Percentiles rank a stretch among this genome's conserved stretches.
Evolutionary conservation across 2,329 filamentous ascomycete species (phyloP).

Genomic region (Lachnellula hyalina): DNA sequence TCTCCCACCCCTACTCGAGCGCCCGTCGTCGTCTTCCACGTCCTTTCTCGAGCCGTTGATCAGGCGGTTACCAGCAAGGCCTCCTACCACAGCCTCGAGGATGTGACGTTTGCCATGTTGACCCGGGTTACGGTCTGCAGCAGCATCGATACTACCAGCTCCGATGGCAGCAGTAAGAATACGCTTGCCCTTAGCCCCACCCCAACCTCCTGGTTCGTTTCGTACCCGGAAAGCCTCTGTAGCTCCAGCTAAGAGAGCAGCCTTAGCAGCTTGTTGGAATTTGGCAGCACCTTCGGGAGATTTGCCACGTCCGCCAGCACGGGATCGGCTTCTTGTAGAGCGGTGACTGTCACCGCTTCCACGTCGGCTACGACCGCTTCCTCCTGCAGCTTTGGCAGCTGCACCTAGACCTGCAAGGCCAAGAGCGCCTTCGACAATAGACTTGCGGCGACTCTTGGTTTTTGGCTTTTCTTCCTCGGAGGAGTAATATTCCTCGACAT

Average conservation of each 20-base stretch:
- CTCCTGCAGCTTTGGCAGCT: slow-evolving; percentile 55
- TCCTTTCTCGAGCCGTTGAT: slow-evolving; percentile 72
- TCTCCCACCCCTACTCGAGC: slow-evolving; percentile 58
- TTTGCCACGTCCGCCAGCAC: slow-evolving; percentile 43
- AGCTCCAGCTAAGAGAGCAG: slow-evolving; percentile 82
- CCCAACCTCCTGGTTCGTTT: slow-evolving; percentile 85
- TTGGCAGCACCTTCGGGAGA: slow-evolving; percentile 51
- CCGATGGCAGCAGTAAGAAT: slow-evolving; percentile 81
- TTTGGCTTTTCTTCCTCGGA: slow-evolving; percentile 48
- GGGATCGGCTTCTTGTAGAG: slow-evolving; percentile 41
- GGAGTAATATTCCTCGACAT: slow-evolving; percentile 49
- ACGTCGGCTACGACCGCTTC: slow-evolving; percentile 36
- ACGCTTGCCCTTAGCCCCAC: slow-evolving; percentile 85
- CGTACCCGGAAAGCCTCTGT: slow-evolving; percentile 87
- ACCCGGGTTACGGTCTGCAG: slow-evolving; percentile 58
- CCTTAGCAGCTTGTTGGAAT: slow-evolving; percentile 82
- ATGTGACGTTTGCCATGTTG: slow-evolving; percentile 79
- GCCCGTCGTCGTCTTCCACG: slow-evolving; percentile 41
- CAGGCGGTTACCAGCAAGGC: slow-evolving; percentile 77
- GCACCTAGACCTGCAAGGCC: slow-evolving; percentile 57
- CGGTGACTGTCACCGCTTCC: slow-evolving; percentile 40
- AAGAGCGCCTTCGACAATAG: slow-evolving; percentile 58
- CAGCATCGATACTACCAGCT: slow-evolving; percentile 80
- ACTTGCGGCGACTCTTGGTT: slow-evolving; percentile 54
- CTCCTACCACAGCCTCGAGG: slow-evolving; percentile 81